These are phyloP conservation scores for Leptodontidium sp. DNA, from an alignment of 2,329 filamentous ascomycete species.

Conservation along the genomic window DNA sequence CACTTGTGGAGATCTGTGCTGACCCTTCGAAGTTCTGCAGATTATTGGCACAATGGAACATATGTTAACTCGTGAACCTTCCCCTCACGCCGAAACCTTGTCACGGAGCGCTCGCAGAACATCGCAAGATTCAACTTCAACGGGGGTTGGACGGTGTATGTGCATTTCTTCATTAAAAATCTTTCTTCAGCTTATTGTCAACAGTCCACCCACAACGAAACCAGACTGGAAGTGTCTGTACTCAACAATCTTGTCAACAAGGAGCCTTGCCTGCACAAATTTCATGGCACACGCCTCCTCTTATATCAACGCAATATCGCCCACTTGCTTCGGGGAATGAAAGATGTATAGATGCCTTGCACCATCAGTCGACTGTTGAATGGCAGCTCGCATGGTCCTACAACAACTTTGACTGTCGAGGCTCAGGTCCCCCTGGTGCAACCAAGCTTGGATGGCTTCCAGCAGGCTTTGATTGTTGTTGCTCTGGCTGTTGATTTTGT, in stretches of 20 bases:
- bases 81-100: neutral
- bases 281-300: neutral
- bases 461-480: neutral
- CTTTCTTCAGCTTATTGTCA: neutral
- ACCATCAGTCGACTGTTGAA: neutral
- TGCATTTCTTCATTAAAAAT: neutral
- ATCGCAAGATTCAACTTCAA: neutral
- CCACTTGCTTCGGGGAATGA: neutral
- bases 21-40: neutral
- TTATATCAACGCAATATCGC: no score
- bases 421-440: neutral
- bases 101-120: neutral
- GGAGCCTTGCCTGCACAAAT: neutral
- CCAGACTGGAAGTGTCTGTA: neutral
- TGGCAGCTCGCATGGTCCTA: neutral
- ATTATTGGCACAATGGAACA: conserved; percentile 7
- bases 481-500: neutral
- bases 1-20: neutral
- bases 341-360: neutral
- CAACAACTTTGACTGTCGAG: neutral
- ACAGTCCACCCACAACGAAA: neutral
- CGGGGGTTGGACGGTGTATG: neutral
- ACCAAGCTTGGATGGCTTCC: conserved; percentile 7
- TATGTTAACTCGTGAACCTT: neutral
- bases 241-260: neutral